phyloP scores from a whole-genome alignment of 176 grass and related monocot species.

The Oryza meyeriana region DNA sequence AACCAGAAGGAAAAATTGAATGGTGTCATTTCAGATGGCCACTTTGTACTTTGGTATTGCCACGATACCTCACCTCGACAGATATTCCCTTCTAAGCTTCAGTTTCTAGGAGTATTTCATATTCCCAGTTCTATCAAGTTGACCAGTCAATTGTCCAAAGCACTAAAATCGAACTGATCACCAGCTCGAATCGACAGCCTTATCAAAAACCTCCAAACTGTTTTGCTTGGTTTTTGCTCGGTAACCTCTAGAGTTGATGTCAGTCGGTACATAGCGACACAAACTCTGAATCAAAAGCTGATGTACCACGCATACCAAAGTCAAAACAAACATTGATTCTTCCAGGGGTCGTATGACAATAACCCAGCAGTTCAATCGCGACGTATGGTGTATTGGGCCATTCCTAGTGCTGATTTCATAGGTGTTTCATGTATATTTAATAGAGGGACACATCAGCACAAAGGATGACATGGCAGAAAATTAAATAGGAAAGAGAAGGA shows the following conservation, averaged over 20 bases:
- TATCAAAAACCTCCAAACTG: background rate
- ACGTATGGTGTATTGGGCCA: background rate
- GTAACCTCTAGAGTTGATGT: background rate
- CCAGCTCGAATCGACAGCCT: background rate
- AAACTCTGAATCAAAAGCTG: background rate
- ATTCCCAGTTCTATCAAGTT: background rate
- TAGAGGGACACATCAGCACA: no score
- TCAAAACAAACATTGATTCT: background rate
- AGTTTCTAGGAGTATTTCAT: background rate
- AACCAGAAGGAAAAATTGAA: background rate
- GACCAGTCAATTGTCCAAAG: background rate
- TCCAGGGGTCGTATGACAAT: background rate
- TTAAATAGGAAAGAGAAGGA: no score
- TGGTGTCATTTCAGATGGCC: background rate
- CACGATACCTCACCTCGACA: background rate
- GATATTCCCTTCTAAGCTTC: background rate
- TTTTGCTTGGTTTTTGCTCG: background rate
- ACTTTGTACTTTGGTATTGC: background rate
- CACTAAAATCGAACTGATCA: background rate
- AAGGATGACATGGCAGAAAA: no score
- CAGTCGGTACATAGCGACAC: background rate
- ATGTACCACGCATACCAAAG: background rate
- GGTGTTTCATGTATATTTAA: no score
- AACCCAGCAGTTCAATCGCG: background rate
- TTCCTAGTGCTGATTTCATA: no score